Evolutionary conservation across 2,329 filamentous ascomycete genomes (phyloP).

Genomic region (Botrytis galanthina): DNA sequence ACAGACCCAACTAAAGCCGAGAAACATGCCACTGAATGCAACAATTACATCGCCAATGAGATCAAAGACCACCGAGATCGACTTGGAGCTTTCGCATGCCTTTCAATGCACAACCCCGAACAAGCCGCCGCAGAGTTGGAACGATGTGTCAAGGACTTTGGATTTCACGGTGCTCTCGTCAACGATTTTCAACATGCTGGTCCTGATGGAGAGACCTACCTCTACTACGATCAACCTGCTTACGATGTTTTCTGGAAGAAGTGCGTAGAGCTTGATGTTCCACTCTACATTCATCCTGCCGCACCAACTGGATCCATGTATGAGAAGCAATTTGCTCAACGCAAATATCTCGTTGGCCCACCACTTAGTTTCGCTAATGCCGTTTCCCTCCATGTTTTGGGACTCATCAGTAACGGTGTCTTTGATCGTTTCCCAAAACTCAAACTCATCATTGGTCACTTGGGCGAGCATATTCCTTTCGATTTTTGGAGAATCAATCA

Average conservation of each 20-base stretch:
- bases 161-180: not conserved
- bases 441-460: not conserved
- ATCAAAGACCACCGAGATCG: not conserved
- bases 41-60: not conserved
- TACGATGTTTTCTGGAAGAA: not conserved
- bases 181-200: not conserved
- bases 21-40: not conserved
- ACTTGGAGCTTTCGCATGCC: not conserved
- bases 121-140: not conserved
- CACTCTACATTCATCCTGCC: not conserved
- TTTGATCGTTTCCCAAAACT: not conserved
- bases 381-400: not conserved
- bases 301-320: not conserved
- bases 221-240: not conserved
- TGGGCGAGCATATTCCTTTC: not conserved
- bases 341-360: not conserved
- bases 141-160: not conserved
- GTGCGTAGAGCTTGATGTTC: not conserved
- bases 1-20: not conserved
- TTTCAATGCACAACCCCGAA: not conserved
- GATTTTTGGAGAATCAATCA: not conserved
- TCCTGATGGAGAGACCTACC: not conserved
- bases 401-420: not conserved
- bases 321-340: not conserved
- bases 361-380: not conserved